A percentile compares a stretch with the other conserved stretches of the same genome.
These are phyloP conservation scores for Anastatica hierochuntica DNA, from an alignment of 345 rosid species.

Conservation along the genomic window DNA sequence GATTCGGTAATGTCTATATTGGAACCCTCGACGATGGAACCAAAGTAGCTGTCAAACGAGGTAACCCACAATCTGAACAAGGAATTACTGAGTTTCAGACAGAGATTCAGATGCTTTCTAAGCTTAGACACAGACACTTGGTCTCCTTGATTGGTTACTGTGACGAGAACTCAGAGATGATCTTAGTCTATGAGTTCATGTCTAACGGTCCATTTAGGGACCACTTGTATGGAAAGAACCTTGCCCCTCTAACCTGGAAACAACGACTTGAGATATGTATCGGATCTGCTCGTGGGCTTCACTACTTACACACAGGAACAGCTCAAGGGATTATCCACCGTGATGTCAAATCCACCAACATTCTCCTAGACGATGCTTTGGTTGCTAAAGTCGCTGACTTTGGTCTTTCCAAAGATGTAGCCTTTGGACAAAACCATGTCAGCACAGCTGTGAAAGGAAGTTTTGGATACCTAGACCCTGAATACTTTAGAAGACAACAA, in stretches of 20 bases:
- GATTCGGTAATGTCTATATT: conserved; percentile 73
- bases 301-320: conserved; percentile 80
- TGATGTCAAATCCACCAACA: conserved; percentile 76
- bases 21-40: conserved; percentile 56
- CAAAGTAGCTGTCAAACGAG: conserved; percentile 74
- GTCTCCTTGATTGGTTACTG: conserved; percentile 79
- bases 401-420: conserved; percentile 70
- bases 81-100: conserved; percentile 80
- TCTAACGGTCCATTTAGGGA: conserved; percentile 71
- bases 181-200: conserved; percentile 78
- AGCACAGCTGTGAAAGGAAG: conserved; percentile 46
- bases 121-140: conserved; percentile 75
- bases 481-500: conserved; percentile 59
- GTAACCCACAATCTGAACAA: conserved; percentile 83
- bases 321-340: conserved; percentile 88
- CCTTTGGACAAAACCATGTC: conserved; percentile 60
- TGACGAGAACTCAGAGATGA: conserved; percentile 71
- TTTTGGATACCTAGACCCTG: conserved; percentile 55
- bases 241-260: conserved; percentile 63
- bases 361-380: conserved; percentile 61
- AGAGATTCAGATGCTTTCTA: conserved; percentile 79
- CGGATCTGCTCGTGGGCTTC: conserved; percentile 76
- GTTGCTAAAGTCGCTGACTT: conserved; percentile 82
- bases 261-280: conserved; percentile 69
- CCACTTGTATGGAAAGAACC: conserved; percentile 59